These are phyloP conservation scores for Ustilago esculenta DNA, from an alignment of 1,284 basidiomycete species.

Conservation along the genomic window DNA sequence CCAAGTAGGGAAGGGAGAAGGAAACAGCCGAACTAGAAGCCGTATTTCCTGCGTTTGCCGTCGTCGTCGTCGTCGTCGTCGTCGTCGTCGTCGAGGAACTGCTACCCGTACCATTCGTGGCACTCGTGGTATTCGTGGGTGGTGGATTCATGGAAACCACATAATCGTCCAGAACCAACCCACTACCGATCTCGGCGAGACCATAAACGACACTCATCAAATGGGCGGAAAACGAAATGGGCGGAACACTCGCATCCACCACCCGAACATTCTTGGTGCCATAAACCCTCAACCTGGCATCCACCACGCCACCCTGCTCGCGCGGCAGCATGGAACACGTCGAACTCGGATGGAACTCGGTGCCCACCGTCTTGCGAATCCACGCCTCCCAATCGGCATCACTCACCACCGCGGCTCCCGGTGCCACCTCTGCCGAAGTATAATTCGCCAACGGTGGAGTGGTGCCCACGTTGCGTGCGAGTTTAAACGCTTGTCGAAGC, in stretches of 20 bases:
- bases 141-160: no score
- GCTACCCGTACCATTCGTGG: no score
- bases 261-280: constrained; percentile 57
- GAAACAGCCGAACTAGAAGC: no score
- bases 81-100: no score
- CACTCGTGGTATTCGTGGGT: no score
- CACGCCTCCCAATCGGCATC: constrained; percentile 72
- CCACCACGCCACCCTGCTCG: constrained; percentile 59
- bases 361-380: constrained; percentile 66
- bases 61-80: no score
- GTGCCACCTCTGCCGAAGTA: constrained; percentile 27
- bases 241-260: constrained; percentile 56
- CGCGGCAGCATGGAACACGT: constrained; percentile 58
- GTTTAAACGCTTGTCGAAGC: constrained; percentile 74
- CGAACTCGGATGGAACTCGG: constrained; percentile 71
- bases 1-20: no score
- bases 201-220: constrained; percentile 75
- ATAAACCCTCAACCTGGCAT: constrained; percentile 51
- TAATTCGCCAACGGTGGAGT: constrained; percentile 30
- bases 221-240: constrained; percentile 68
- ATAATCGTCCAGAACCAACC: constrained; percentile 40
- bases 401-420: constrained; percentile 49
- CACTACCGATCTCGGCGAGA: constrained; percentile 58
- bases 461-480: constrained; percentile 70
- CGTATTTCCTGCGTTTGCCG: no score